These are phyloP conservation scores for Dalbergia oliveri DNA, from an alignment of 306 rosid species.

Conservation along the genomic window DNA sequence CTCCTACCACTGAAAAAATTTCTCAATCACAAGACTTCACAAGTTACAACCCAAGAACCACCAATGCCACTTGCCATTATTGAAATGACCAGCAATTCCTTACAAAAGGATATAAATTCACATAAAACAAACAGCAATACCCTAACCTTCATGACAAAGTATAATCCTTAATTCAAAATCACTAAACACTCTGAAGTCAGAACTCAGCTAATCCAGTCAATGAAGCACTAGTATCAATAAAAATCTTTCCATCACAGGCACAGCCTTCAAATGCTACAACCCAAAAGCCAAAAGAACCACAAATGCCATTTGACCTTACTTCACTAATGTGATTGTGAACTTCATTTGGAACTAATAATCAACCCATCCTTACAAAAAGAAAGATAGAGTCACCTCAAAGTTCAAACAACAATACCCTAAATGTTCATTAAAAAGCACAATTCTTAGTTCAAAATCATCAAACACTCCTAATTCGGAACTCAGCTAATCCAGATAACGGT, in stretches of 20 bases:
- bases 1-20: not conserved
- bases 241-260: not conserved
- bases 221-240: not conserved
- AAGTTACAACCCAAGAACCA: constrained; percentile 3
- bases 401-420: not conserved
- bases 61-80: not conserved
- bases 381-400: constrained; percentile 7
- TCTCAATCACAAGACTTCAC: not conserved
- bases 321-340: not conserved
- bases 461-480: not conserved
- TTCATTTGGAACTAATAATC: not conserved
- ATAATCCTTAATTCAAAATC: constrained; percentile 10
- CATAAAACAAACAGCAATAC: not conserved
- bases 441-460: constrained; percentile 24
- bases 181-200: constrained; percentile 1
- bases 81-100: not conserved
- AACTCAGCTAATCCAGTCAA: not conserved
- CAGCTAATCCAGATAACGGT: constrained; percentile 1
- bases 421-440: not conserved
- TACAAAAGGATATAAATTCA: constrained; percentile 13
- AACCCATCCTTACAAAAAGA: not conserved
- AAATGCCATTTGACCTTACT: constrained; percentile 3
- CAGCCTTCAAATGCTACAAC: constrained; percentile 7
- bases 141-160: not conserved
- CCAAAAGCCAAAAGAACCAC: no score